These are phyloP conservation scores for Hypholoma fasciculare DNA, from an alignment of 768 basidiomycete species.

Conservation along the genomic window DNA sequence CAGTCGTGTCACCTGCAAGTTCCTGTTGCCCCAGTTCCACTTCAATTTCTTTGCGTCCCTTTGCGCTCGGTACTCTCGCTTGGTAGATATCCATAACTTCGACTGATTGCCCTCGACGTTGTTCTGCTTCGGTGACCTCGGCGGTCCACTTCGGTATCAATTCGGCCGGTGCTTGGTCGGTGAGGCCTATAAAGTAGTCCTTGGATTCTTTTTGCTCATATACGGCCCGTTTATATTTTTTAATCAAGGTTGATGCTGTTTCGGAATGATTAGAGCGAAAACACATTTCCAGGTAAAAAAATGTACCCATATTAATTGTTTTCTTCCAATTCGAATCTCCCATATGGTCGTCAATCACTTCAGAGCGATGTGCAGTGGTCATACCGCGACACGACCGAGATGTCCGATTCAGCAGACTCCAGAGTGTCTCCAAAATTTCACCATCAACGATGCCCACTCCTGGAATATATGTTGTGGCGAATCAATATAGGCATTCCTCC, in stretches of 20 bases:
- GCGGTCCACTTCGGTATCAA: not conserved
- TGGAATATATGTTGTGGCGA: conserved; percentile 22
- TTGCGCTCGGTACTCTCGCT: not conserved
- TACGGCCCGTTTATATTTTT: not conserved
- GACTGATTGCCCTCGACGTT: not conserved
- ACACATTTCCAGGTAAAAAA: conserved; percentile 1
- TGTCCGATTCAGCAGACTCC: conserved; percentile 27
- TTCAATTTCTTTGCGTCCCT: not conserved
- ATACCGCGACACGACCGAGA: conserved; percentile 22
- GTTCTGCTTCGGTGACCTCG: not conserved
- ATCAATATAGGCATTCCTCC: conserved; percentile 22
- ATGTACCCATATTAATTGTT: conserved; percentile 18
- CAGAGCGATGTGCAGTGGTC: conserved; percentile 19
- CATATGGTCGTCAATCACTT: conserved; percentile 31
- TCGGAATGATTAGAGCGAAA: no score
- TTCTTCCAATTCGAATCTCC: conserved; percentile 34
- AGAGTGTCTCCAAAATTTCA: conserved; percentile 34
- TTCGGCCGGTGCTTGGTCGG: not conserved
- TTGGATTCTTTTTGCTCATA: not conserved
- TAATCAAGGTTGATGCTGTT: not conserved
- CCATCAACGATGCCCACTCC: conserved; percentile 30
- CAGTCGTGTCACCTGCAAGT: not conserved
- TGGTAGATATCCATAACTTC: not conserved
- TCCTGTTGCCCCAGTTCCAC: not conserved
- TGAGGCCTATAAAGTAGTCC: not conserved